Evolutionary conservation across 2,329 filamentous ascomycete species (phyloP).

Genomic region (Talaromyces sp.): DNA sequence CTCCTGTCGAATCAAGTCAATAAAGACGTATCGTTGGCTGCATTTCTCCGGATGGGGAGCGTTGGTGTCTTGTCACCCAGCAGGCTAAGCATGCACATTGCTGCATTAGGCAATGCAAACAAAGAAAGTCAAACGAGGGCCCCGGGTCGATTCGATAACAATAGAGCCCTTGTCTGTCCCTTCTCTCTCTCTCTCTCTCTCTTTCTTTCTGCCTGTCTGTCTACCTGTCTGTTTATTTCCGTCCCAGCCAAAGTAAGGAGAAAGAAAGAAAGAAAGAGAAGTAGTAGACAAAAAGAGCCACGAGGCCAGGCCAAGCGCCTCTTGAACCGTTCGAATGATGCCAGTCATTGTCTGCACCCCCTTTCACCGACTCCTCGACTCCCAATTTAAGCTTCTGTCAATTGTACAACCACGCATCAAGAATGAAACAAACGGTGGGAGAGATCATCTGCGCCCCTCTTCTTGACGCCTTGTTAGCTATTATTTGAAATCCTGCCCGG

Average conservation of each 20-base stretch:
- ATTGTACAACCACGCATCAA: background rate
- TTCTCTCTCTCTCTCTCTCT: too few relatives aligned
- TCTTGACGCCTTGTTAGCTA: background rate
- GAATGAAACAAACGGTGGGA: slow-evolving; percentile 4
- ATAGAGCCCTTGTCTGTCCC: background rate
- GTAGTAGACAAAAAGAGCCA: background rate
- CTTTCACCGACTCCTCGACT: background rate
- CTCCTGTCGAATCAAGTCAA: background rate
- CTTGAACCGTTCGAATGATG: background rate
- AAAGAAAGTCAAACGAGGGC: background rate
- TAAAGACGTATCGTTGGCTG: background rate
- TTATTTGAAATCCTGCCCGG: background rate
- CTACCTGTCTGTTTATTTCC: background rate
- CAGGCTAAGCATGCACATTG: background rate
- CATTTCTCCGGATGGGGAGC: background rate
- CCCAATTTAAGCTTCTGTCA: background rate
- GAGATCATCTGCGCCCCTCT: slow-evolving; percentile 1
- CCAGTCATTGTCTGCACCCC: background rate
- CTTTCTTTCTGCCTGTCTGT: background rate
- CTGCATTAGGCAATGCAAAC: background rate
- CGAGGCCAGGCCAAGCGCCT: background rate
- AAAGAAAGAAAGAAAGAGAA: background rate
- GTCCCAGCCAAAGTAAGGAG: background rate
- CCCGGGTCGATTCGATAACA: background rate
- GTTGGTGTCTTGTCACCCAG: background rate